Percentiles rank a stretch among this genome's conserved stretches.
These are phyloP conservation scores for Phialophora verrucosa DNA, from an alignment of 2,329 filamentous ascomycete genomes.

Conservation along the genomic window DNA sequence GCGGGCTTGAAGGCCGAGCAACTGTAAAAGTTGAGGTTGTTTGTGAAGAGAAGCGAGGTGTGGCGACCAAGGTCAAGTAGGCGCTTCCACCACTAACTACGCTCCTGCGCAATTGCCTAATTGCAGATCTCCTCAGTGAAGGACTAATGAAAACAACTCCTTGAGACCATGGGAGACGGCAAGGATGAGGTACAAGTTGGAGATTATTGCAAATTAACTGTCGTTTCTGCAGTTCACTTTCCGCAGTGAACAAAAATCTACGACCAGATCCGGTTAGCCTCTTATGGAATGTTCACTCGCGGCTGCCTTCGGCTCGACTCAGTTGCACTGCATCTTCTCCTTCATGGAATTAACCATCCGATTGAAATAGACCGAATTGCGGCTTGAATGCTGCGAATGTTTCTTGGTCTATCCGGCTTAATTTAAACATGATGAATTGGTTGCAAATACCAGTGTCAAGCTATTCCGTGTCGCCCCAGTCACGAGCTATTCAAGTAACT, in stretches of 20 bases:
- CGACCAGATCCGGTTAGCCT: neutral
- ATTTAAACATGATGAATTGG: neutral
- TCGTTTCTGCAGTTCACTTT: neutral
- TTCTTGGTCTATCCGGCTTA: neutral
- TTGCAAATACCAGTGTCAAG: neutral
- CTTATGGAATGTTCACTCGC: neutral
- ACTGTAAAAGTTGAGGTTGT: neutral
- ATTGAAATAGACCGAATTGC: neutral
- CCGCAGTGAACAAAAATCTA: neutral
- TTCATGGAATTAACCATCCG: neutral
- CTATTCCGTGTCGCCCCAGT: slow-evolving; percentile 9
- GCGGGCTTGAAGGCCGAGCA: neutral
- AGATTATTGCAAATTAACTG: neutral
- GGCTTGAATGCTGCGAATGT: neutral
- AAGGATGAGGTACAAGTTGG: neutral
- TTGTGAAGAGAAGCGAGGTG: neutral
- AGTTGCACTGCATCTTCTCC: neutral
- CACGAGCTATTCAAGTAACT: slow-evolving; percentile 60
- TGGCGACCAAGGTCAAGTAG: neutral
- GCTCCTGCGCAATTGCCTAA: neutral
- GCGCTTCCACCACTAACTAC: neutral
- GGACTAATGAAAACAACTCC: neutral
- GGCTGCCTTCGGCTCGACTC: neutral
- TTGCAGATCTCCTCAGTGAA: neutral
- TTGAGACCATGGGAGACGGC: neutral